Evolutionary conservation across 2,329 filamentous ascomycete genomes (phyloP), one percentile per base, ranked within the genome.

Genomic region (Myrmaecium sp.): DNA sequence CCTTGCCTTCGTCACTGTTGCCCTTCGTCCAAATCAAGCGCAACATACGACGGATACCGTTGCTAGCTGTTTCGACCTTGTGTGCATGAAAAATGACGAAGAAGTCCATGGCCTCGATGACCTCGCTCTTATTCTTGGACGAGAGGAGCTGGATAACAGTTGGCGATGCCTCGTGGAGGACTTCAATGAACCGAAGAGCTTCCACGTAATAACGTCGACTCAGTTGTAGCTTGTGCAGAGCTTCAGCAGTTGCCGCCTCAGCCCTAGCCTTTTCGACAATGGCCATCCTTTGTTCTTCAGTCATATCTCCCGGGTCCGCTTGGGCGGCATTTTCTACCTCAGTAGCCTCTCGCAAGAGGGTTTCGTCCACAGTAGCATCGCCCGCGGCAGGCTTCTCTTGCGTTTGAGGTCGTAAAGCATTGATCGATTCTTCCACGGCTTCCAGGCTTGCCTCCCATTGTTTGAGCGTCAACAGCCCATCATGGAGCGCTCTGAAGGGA

Each of bases 1-100:
- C 89, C 56, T 95, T 98, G 42, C 91, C 89, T 61, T 98, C 91
- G 43, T 98, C 89, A 42, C 83, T 95, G 55, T 95, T 98, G 40
- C 89, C 86, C 56, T 98, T 98, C 36, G 89, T 98, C 89, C 89
- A 98, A 50, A 98, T 98, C 12, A 98, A 64, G 28, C 86, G 75
- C 35, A 98, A 64, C 89, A 98, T 98, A 30, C 83, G 76, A 32
- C 86, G 71, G 43, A 98, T 95, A 30, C 91, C 89, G 20, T 76
- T 58, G 50, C 92, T 84, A 45, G 91, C 83, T 38, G 89, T 81
- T 49, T 94, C 80, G 31, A 98, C 76, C 50, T 91, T 89, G 63
- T 95, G 95, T 5, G 84, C 86, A 49, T 98, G 84, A 23, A 89
- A 77, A 23, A 93, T 72, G 39, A 91, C 83, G 39, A 98, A 92